Conservation (phyloP, 441 rosid genomes). For the Daphne laureola region DNA sequence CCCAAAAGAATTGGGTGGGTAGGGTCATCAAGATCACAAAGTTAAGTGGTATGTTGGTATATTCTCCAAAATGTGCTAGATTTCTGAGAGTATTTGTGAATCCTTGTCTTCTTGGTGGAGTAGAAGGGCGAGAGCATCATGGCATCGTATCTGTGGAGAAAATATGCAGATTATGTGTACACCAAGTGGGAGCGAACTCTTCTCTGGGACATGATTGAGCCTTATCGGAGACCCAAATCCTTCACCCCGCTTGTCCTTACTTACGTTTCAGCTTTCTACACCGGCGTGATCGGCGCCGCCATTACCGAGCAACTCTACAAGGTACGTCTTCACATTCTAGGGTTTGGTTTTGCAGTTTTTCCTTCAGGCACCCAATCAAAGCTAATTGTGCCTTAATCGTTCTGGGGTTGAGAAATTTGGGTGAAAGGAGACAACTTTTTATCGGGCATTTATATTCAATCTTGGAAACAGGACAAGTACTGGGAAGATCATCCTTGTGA, state of each 20-base stretch:
- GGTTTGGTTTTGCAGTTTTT: background rate
- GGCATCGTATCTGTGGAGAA: constrained; percentile 77
- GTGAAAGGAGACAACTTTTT: background rate
- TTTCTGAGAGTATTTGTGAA: too few species aligned
- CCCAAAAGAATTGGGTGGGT: too few species aligned
- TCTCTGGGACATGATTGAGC: constrained; percentile 85
- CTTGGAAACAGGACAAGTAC: constrained; percentile 55
- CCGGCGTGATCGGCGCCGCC: constrained; percentile 82
- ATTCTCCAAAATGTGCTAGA: too few species aligned
- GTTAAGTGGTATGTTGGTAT: too few species aligned
- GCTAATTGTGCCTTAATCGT: background rate
- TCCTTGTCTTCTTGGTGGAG: too few species aligned
- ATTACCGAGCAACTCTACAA: constrained; percentile 82
- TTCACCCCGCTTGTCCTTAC: constrained; percentile 59
- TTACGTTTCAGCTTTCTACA: constrained; percentile 75
- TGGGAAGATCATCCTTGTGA: constrained; percentile 90
- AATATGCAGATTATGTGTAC: constrained; percentile 65
- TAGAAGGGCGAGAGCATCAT: constrained; percentile 11
- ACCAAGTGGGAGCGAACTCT: constrained; percentile 65
- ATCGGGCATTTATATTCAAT: constrained; percentile 6
- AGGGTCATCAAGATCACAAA: too few species aligned
- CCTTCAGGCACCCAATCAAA: background rate
- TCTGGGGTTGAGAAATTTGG: too few species aligned
- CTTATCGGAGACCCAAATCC: constrained; percentile 70
- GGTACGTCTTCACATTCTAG: constrained; percentile 21